Base-by-base conservation (phyloP, 1,284 basidiomycete species). In the Cryptococcus amylolentus region DNA sequence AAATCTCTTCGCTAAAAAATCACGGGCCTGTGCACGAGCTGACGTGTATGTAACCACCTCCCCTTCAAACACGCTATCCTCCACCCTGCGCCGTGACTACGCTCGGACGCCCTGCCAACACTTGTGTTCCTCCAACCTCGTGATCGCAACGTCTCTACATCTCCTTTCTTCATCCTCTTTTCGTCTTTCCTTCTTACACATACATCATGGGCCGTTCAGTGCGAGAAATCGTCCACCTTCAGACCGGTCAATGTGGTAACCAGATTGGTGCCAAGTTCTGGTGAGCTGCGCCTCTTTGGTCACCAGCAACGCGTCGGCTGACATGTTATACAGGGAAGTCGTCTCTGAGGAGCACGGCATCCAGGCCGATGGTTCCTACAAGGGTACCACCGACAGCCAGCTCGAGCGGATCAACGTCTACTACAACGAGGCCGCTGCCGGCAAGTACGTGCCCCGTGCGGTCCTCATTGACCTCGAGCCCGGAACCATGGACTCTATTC, bases 231-330 rank as follows among this genome's bases (percentile, higher is more conserved):
- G 91, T 95, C 76, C 92, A 95, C 81, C 85, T 95, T 72, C 92
- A 95, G 80, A 94, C 92, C 70, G 91, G 91, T 82, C 78, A 95
- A 89, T 94, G 92, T 78, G 92, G 92, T 84, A 95, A 95, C 88
- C 91, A 95, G 83, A 94, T 95, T 75, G 91, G 91, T 90, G 89
- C 91, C 83, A 96, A 96, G 81, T 97, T 98, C 87, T 97, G 92
- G 94, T 92, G 89, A 80, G 92, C 91, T 70, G 4, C 49, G 38
- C 54, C 26, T 49, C 41, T 35, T 60, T 18, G 6, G 28, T 40
- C 31, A 35, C 9, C 47, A 52, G 23, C 28, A 27, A 57, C 42
- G 35, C 51, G 35, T 31, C 43, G 37, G 49, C 61, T 63, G 45
- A 63, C 57, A 27, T 23, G 7, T 47, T 40, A 18, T 23, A 20